Evolutionary conservation across 768 basidiomycete species (phyloP).

Genomic region (Lactarius psammicola): DNA sequence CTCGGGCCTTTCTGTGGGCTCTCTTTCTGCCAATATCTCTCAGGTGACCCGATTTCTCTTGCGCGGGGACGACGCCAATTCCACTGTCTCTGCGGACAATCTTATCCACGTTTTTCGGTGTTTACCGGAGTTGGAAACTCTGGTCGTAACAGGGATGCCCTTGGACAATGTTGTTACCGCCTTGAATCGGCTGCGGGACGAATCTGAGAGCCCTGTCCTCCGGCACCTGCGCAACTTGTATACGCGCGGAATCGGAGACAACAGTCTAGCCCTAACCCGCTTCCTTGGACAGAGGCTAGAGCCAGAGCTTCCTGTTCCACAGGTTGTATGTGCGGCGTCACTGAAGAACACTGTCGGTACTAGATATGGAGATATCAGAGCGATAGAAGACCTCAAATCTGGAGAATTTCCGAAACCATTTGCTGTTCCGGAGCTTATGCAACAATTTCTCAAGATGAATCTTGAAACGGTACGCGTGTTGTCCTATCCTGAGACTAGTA

Average conservation of each 20-base stretch:
- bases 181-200: slow-evolving; percentile 19
- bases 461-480: slow-evolving; percentile 15
- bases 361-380: slow-evolving; percentile 19
- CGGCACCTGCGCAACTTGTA: slow-evolving; percentile 16
- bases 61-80: slow-evolving; percentile 21
- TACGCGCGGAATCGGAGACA: slow-evolving; percentile 22
- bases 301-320: slow-evolving; percentile 24
- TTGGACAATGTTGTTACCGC: slow-evolving; percentile 21
- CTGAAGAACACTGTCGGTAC: slow-evolving; percentile 14
- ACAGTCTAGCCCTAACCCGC: slow-evolving; percentile 9
- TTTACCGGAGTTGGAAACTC: slow-evolving; percentile 23
- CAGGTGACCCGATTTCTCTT: slow-evolving; percentile 19
- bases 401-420: slow-evolving; percentile 24
- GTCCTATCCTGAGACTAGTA: background rate
- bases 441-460: slow-evolving; percentile 17
- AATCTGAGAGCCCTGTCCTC: slow-evolving; percentile 16
- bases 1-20: slow-evolving; percentile 12
- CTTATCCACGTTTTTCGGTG: slow-evolving; percentile 18
- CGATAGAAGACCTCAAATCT: slow-evolving; percentile 18
- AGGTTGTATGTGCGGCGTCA: slow-evolving; percentile 14
- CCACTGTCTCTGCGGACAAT: slow-evolving; percentile 16
- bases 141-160: slow-evolving; percentile 22
- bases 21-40: slow-evolving; percentile 20
- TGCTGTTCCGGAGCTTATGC: slow-evolving; percentile 21
- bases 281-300: slow-evolving; percentile 25